A percentile compares a stretch with the other conserved stretches of the same genome.
Evolutionary conservation across 257 asterid species (phyloP).

Genomic region (Solanum habrochaites): DNA sequence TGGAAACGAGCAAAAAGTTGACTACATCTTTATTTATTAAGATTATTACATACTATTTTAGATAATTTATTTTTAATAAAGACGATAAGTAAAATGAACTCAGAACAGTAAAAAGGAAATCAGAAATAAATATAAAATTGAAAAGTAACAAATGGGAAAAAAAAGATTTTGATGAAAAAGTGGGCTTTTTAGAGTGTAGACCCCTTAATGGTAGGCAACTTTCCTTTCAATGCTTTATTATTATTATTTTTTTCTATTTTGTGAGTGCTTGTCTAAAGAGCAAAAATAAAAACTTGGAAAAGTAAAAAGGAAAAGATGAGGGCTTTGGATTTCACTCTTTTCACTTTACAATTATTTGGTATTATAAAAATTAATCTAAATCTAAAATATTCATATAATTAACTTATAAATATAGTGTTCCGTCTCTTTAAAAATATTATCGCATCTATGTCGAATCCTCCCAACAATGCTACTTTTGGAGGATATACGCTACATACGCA

Average conservation of each 20-base stretch:
- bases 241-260: not conserved
- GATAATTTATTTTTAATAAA: not conserved
- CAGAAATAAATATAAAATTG: not conserved
- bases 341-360: not conserved
- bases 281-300: not conserved
- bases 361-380: not conserved
- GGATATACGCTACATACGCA: not conserved
- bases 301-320: conserved; percentile 16
- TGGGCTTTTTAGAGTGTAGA: conserved; percentile 21
- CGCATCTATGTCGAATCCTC: not conserved
- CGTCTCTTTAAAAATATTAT: not conserved
- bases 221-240: conserved; percentile 3
- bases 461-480: not conserved
- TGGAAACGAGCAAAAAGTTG: not conserved
- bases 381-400: not conserved
- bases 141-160: conserved; percentile 1
- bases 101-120: not conserved
- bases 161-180: conserved; percentile 17
- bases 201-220: conserved; percentile 45
- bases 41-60: not conserved
- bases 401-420: not conserved
- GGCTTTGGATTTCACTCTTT: conserved; percentile 13
- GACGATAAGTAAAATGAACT: not conserved
- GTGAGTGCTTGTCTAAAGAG: conserved; percentile 31
- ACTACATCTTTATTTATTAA: not conserved